Evolutionary conservation across 345 rosid species (phyloP), one percentile per base, ranked within the genome.

Genomic region (Salix brachista): DNA sequence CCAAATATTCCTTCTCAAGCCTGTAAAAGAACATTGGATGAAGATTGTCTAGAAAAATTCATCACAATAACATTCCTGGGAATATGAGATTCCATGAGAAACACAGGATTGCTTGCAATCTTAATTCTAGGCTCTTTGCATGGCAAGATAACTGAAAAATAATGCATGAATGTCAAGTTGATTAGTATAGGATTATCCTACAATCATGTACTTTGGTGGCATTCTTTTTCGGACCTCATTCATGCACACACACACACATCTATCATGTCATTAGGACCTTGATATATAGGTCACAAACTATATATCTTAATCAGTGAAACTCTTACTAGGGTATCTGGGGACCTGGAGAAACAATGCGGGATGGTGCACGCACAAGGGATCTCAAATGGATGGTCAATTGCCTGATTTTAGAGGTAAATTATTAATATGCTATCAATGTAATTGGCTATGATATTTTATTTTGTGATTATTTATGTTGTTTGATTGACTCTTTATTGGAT

Each of bases 111-210:
- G 64, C 16, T 58, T 58, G 64, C 64, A 9, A 58, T 58, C 28
- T 58, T 58, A 58, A 58, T 58, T 52, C 64, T 28, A 58, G 64
- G 64, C 6, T 23, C 13, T 3, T n/a, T 9, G 64, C 64, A 23
- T 58, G 64, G 64, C 64, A 58, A 58, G 64, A 58, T 58, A 58
- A 28, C 64, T 58, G 64, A 58, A 58, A 58, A 58, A 58, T 58
- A 8, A 23, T 9, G 28, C 64, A 9, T 58, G 28, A 23, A 23
- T 10, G 28, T 23, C 64, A 58, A 58, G 64, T 58, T 58, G 64
- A 58, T 12, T 58, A n/a, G 64, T 9, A 46, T 58, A 58, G 28
- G 14, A 58, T 58, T 58, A 4, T 2, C 28, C 28, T 58, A 58
- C 0, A 23, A 58, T 58, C 64, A 58, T 58, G 1, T 58, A n/a